Percentiles rank a stretch among this genome's conserved stretches.
Conservation (phyloP, 2,329 filamentous ascomycete species). For the Hypoxylon sp. region DNA sequence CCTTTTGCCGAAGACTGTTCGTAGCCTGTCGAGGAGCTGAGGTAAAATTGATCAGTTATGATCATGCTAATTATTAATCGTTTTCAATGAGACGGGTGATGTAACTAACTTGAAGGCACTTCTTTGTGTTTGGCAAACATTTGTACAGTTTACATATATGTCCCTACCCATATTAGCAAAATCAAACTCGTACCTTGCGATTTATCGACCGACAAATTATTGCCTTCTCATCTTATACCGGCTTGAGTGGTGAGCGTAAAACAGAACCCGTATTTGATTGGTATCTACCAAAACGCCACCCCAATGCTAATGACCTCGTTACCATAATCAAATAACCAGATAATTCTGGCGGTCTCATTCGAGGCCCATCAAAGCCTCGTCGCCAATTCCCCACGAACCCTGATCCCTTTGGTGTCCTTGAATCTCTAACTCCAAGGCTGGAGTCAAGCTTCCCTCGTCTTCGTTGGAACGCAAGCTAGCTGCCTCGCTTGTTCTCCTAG, state of each 20-base stretch:
- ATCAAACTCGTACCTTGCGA: not conserved
- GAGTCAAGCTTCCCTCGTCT: slow-evolving; percentile 46
- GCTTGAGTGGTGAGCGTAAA: slow-evolving; percentile 44
- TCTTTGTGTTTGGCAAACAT: not conserved
- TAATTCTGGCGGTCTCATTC: slow-evolving; percentile 61
- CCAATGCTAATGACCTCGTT: slow-evolving; percentile 37
- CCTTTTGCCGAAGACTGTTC: slow-evolving; percentile 31
- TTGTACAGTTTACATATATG: not conserved
- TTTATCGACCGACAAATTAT: not conserved
- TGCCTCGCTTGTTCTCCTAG: slow-evolving; percentile 57
- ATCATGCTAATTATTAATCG: not conserved
- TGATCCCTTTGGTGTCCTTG: slow-evolving; percentile 66
- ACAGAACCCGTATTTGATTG: slow-evolving; percentile 33
- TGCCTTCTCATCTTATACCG: slow-evolving; percentile 5
- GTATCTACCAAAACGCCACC: slow-evolving; percentile 46
- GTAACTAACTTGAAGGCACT: not conserved
- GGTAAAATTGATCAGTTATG: not conserved
- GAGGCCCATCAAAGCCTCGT: slow-evolving; percentile 85
- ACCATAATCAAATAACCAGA: slow-evolving; percentile 7
- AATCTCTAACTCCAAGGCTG: slow-evolving; percentile 62
- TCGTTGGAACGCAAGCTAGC: slow-evolving; percentile 55
- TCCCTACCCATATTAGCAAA: not conserved
- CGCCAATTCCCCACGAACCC: slow-evolving; percentile 80
- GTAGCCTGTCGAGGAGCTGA: slow-evolving; percentile 22
- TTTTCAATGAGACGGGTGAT: not conserved